phyloP scores from a whole-genome alignment of 2,329 filamentous ascomycete species.

The Apiospora marii region DNA sequence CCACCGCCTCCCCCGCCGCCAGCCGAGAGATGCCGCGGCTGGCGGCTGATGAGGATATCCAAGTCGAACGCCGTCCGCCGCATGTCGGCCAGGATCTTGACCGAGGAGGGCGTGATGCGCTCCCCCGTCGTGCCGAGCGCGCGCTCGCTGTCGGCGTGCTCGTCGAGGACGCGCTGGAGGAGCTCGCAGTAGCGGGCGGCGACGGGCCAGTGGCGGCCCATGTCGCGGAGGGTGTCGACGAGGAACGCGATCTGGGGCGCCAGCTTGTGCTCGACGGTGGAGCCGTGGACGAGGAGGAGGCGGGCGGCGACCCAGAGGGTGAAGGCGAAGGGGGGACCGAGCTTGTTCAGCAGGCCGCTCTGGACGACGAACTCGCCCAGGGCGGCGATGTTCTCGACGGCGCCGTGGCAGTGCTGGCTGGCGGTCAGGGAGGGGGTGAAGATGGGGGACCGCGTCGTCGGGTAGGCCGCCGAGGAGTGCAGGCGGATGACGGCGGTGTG shows the following conservation, averaged over 20 bases:
- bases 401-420: slow-evolving; percentile 80
- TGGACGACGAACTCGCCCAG: slow-evolving; percentile 81
- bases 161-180: slow-evolving; percentile 83
- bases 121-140: slow-evolving; percentile 63
- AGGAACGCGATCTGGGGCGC: slow-evolving; percentile 83
- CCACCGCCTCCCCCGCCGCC: slow-evolving; percentile 28
- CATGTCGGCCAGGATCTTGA: slow-evolving; percentile 92
- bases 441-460: slow-evolving; percentile 85
- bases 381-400: slow-evolving; percentile 82
- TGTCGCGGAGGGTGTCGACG: slow-evolving; percentile 80
- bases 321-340: slow-evolving; percentile 91
- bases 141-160: slow-evolving; percentile 81
- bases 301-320: slow-evolving; percentile 91
- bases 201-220: slow-evolving; percentile 87
- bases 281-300: slow-evolving; percentile 86
- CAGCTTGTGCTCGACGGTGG: slow-evolving; percentile 84
- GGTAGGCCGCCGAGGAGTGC: slow-evolving; percentile 92
- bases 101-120: slow-evolving; percentile 79
- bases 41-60: slow-evolving; percentile 86
- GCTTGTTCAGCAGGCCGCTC: slow-evolving; percentile 77
- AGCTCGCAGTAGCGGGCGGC: slow-evolving; percentile 82
- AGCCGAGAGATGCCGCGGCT: slow-evolving; percentile 61
- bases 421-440: slow-evolving; percentile 91
- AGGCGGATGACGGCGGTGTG: slow-evolving; percentile 89
- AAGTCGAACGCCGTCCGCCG: slow-evolving; percentile 88